These are phyloP conservation scores for Paraglomus occultum DNA, from an alignment of 192 early-diverging fungal species.

Conservation along the genomic window DNA sequence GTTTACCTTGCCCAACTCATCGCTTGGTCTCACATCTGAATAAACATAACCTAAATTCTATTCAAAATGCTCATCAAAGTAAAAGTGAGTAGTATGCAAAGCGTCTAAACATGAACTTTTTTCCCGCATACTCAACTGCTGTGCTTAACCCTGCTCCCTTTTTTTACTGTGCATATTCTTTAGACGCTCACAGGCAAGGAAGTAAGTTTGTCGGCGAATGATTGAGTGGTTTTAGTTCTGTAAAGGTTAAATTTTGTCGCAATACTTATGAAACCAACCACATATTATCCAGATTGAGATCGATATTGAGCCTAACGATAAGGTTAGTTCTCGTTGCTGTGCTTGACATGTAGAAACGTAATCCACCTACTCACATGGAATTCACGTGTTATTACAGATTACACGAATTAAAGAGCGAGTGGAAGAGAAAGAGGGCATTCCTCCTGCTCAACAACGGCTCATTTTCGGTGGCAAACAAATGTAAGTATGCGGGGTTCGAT, in stretches of 20 bases:
- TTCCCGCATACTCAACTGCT: background rate
- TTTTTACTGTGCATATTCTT: background rate
- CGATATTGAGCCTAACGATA: constrained; percentile 79
- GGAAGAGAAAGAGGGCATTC: constrained; percentile 97
- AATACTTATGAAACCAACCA: background rate
- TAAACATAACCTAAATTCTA: too few species aligned
- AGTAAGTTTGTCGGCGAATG: constrained; percentile 47
- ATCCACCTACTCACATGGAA: background rate
- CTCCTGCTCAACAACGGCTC: constrained; percentile 91
- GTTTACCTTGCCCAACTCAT: too few species aligned
- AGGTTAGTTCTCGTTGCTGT: constrained; percentile 34
- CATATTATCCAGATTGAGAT: constrained; percentile 72
- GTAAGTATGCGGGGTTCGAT: constrained; percentile 47
- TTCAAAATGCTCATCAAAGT: constrained; percentile 72
- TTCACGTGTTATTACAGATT: constrained; percentile 46
- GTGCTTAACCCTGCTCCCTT: background rate
- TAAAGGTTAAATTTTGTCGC: background rate
- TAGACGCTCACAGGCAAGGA: constrained; percentile 88
- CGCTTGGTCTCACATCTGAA: too few species aligned
- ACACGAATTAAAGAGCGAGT: constrained; percentile 87
- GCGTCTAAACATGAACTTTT: constrained; percentile 19
- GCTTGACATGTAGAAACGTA: background rate
- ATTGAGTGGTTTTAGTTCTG: background rate
- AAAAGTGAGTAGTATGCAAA: constrained; percentile 49
- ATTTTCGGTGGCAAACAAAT: constrained; percentile 96